Conservation (phyloP, 2,329 filamentous ascomycete genomes). For the Fusarium foetens region DNA sequence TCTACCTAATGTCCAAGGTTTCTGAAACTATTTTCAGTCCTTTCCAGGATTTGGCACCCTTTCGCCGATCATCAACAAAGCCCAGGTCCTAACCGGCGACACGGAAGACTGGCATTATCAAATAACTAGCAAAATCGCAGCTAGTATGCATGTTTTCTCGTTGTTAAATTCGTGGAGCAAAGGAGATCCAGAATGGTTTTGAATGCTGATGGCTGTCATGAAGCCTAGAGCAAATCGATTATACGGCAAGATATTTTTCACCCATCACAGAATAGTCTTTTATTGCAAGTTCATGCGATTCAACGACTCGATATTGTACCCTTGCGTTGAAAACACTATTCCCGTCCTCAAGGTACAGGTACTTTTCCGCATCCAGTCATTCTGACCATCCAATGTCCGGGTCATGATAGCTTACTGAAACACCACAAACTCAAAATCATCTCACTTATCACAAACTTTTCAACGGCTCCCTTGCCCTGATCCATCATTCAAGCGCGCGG, state of each 20-base stretch:
- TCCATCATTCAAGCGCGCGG: conserved; percentile 27
- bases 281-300: background rate
- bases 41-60: background rate
- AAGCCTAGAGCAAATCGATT: background rate
- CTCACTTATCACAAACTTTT: conserved; percentile 1
- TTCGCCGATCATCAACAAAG: background rate
- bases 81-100: background rate
- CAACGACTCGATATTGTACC: background rate
- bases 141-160: background rate
- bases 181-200: background rate
- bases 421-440: background rate
- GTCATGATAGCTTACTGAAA: background rate
- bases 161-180: background rate
- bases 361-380: background rate
- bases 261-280: background rate
- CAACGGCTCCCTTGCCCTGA: background rate
- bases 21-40: background rate
- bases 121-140: background rate
- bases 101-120: background rate
- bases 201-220: background rate
- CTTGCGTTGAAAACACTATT: background rate
- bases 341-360: background rate
- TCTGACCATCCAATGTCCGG: background rate
- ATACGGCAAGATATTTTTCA: background rate
- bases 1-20: background rate